Conservation (phyloP, 2,329 filamentous ascomycete species). For the Botrytis fragariae region DNA sequence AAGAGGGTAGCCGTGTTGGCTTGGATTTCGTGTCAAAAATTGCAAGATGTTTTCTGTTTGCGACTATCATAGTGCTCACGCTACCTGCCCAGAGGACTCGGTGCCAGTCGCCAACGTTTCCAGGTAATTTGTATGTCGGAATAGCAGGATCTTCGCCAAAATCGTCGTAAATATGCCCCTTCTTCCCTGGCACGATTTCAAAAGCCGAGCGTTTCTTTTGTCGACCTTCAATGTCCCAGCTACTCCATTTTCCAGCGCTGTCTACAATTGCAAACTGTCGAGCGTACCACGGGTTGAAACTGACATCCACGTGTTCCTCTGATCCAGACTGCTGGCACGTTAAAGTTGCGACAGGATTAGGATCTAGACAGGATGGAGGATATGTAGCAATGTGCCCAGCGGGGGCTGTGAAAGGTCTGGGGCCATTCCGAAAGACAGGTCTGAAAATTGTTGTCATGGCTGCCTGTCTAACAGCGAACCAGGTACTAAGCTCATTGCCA, state of each 20-base stretch:
- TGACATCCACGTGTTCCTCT: constrained; percentile 57
- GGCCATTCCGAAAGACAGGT: constrained; percentile 30
- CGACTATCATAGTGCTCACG: constrained; percentile 46
- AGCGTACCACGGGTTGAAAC: constrained; percentile 60
- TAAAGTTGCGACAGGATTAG: constrained; percentile 56
- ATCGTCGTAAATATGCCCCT: constrained; percentile 33
- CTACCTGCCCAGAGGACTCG: constrained; percentile 48
- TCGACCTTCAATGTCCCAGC: constrained; percentile 54
- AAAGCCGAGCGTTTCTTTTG: constrained; percentile 21
- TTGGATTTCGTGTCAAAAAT: constrained; percentile 35
- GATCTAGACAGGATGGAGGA: constrained; percentile 51
- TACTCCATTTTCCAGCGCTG: constrained; percentile 61
- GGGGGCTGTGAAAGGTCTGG: constrained; percentile 19
- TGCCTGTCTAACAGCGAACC: constrained; percentile 48
- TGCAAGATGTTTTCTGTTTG: constrained; percentile 41
- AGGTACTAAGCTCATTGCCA: constrained; percentile 40
- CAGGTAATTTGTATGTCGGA: constrained; percentile 6
- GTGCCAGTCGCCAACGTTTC: constrained; percentile 45
- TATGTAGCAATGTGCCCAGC: constrained; percentile 21
- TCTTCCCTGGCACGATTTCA: constrained; percentile 27
- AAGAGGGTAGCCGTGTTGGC: constrained; percentile 26
- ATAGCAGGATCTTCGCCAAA: constrained; percentile 14
- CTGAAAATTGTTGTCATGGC: constrained; percentile 45
- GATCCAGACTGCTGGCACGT: constrained; percentile 52
- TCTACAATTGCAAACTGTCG: constrained; percentile 67